Evolutionary conservation across 108 stramenopile species (phyloP), one percentile per base, ranked within the genome.

Genomic region (Cyclotella baltica): DNA sequence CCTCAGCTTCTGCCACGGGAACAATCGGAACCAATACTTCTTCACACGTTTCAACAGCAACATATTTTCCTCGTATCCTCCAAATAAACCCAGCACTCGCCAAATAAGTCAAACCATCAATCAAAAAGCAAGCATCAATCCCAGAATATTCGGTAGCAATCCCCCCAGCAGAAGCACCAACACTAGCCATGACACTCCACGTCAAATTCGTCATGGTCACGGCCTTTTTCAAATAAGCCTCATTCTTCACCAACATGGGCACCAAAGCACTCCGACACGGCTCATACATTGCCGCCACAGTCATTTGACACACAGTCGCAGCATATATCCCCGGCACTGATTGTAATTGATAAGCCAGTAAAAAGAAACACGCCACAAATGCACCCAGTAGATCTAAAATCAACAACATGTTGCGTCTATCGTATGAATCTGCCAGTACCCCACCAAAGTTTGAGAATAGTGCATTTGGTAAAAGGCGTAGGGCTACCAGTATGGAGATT

Each of bases 401-500:
- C 30, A 91, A 78, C 83, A 91, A 80, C 6, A 82, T 59, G 20
- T 78, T 70, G 11, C 93, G 78, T 66, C 90, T 82, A 78, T 93
- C 93, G 33, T 48, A 65, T 20, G 69, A 57, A 84, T 93, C 93
- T 1, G 93, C 89, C 13, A 93, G 61, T 19, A 76, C 81, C 30
- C 93, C 93, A 4, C 93, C 93, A 11, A 88, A 50, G n/a, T 87
- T 67, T 15, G 77, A 68, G 40, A 91, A 72, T 11, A 91, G 16
- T 23, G 88, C 80, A 59, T 82, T 86, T n/a, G 93, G 90, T 3
- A 91, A n/a, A 6, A 91, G 67, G 29, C 90, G 76, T 16, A 90
- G 53, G 0, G 87, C 66, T 13, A 93, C 80, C 36, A 93, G 71
- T 31, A 88, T 70, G 18, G 90, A 89, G 33, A 93, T 81, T 4